These are phyloP conservation scores for Isoetes taiwanensis DNA, from an alignment of 75 land plant genomes.

Conservation along the genomic window DNA sequence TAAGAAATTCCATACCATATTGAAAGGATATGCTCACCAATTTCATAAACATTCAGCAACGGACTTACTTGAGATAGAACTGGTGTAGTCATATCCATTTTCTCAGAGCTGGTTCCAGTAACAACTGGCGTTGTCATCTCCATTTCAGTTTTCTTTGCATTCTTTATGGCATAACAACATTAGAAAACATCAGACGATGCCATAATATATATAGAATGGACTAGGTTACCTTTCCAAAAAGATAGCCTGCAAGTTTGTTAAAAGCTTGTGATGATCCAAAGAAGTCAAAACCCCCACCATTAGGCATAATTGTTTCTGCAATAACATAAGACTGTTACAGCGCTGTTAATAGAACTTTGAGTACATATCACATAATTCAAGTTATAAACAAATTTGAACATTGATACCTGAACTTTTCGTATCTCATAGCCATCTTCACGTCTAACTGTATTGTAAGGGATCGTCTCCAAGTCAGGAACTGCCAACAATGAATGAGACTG, in stretches of 20 bases:
- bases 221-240: conserved; percentile 79
- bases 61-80: conserved; percentile 57
- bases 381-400: neutral
- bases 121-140: conserved; percentile 91
- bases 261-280: conserved; percentile 72
- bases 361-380: neutral
- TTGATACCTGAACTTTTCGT: conserved; percentile 65
- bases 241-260: conserved; percentile 71
- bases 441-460: conserved; percentile 48
- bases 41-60: neutral
- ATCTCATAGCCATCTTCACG: conserved; percentile 59
- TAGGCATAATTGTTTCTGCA: conserved; percentile 86
- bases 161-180: conserved; percentile 26
- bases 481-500: neutral
- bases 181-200: neutral
- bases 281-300: conserved; percentile 75
- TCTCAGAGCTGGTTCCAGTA: conserved; percentile 39
- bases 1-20: neutral
- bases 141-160: conserved; percentile 44
- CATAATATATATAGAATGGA: neutral
- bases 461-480: conserved; percentile 88
- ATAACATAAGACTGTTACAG: conserved; percentile 60
- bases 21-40: neutral
- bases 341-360: neutral
- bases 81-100: conserved; percentile 98